Evolutionary conservation across 169 alveolate species (phyloP).

Genomic region (Besnoitia besnoiti): DNA sequence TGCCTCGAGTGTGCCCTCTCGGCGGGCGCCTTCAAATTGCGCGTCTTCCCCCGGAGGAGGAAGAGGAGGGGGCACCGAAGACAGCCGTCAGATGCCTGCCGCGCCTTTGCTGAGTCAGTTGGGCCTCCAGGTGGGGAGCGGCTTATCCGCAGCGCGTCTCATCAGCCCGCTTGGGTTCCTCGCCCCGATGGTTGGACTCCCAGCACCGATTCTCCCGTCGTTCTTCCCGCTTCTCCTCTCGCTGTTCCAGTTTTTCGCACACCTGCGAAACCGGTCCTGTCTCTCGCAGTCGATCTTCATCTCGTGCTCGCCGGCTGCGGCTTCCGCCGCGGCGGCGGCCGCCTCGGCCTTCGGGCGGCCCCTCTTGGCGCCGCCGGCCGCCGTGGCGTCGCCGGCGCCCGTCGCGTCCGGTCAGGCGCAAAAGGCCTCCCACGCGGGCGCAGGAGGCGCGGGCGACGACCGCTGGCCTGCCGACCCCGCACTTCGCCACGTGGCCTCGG

Average conservation of each 20-base stretch:
- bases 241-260: slow-evolving; percentile 57
- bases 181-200: slow-evolving; percentile 47
- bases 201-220: slow-evolving; percentile 51
- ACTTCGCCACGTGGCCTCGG: not conserved
- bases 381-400: not conserved
- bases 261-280: slow-evolving; percentile 38
- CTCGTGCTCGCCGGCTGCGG: slow-evolving; percentile 39
- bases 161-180: slow-evolving; percentile 19
- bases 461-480: not conserved
- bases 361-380: not conserved
- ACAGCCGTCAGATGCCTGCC: no score
- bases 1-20: no score
- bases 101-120: no score
- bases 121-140: no score
- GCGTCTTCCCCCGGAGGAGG: no score
- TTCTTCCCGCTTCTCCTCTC: slow-evolving; percentile 56
- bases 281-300: slow-evolving; percentile 53
- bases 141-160: no score
- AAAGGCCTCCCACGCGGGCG: not conserved
- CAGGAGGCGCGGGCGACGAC: not conserved
- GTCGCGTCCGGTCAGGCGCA: not conserved
- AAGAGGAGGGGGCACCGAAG: no score
- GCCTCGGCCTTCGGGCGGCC: slow-evolving; percentile 29
- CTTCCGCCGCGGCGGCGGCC: slow-evolving; percentile 45
- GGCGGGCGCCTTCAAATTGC: no score